Evolutionary conservation across 2,329 filamentous ascomycete genomes (phyloP), one percentile per base, ranked within the genome.

Genomic region (Calonectria crousiana): DNA sequence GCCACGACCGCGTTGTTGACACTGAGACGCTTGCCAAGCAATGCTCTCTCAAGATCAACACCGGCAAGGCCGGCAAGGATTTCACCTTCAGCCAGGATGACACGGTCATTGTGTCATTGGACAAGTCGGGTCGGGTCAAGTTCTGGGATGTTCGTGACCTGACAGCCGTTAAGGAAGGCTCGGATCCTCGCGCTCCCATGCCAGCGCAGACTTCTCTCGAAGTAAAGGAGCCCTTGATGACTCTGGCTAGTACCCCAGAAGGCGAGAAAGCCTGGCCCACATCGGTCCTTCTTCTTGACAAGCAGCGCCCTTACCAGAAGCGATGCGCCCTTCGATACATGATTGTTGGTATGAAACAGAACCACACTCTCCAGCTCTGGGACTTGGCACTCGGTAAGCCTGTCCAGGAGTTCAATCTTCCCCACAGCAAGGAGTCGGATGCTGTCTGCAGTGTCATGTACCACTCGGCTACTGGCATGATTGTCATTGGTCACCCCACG

Each of bases 31-130:
- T 98, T 76, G 91, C 97, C 78, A 93, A 93, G 82, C 94, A 98
- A 82, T 96, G 95, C 81, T 94, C 94, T 64, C 88, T 98, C 77
- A 97, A 96, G 86, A 98, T 99, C 85, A 95, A 96, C 79, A 98
- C 96, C 75, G 97, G 96, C 79, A 99, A 99, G 88, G 96, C 97
- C 78, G 97, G 96, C 76, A 99, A 99, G 85, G 97, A 99, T 84
- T 99, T 99, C 84, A 94, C 93, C 60, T 99, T 99, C 86, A 98
- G 96, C 84, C 96, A 98, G 84, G 97, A 99, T 84, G 97, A 99
- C 84, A 95, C 94, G 2, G 93, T 96, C 51, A 95, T 99, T 79
- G 96, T 97, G 60, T 98, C 96, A 64, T 91, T 99, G 67, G 97
- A 99, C 85, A 99, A 99, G 88, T 96, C 95, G 74, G 97, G 97